Evolutionary conservation across 2,329 filamentous ascomycete species (phyloP).

Genomic region (Neofusicoccum sp.): DNA sequence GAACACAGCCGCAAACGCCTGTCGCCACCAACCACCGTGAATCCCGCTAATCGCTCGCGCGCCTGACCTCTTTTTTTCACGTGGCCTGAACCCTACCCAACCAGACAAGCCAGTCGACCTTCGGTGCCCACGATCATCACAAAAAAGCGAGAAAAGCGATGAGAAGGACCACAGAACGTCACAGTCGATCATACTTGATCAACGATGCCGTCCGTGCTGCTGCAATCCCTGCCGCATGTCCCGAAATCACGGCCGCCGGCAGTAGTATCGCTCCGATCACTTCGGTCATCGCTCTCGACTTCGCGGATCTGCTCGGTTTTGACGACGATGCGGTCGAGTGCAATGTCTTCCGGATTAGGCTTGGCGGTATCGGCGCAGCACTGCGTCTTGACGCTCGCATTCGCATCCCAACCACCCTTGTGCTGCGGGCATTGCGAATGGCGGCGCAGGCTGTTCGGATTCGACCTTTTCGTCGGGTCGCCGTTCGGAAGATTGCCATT

Average conservation of each 20-base stretch:
- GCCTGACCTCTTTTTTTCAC: background rate
- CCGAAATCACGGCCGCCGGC: background rate
- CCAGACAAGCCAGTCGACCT: background rate
- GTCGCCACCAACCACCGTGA: background rate
- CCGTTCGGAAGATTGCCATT: background rate
- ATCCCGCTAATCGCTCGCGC: background rate
- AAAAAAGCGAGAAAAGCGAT: background rate
- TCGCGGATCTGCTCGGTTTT: slow-evolving; percentile 13
- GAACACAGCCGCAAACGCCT: no score
- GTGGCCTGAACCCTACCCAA: background rate
- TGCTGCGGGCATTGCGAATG: background rate
- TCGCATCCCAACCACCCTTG: slow-evolving; percentile 10
- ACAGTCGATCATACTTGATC: background rate
- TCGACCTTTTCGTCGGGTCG: background rate
- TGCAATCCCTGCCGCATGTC: background rate
- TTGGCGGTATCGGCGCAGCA: background rate
- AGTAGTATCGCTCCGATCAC: slow-evolving; percentile 8
- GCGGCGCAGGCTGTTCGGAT: background rate
- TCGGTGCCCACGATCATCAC: background rate
- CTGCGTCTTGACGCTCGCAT: slow-evolving; percentile 8
- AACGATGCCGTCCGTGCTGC: slow-evolving; percentile 5
- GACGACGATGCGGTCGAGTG: slow-evolving; percentile 15
- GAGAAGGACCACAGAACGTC: background rate
- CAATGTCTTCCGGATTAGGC: background rate
- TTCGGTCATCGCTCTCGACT: slow-evolving; percentile 8